Conservation (phyloP, 148 eudicot genomes). For the Vaccinium corymbosum region DNA sequence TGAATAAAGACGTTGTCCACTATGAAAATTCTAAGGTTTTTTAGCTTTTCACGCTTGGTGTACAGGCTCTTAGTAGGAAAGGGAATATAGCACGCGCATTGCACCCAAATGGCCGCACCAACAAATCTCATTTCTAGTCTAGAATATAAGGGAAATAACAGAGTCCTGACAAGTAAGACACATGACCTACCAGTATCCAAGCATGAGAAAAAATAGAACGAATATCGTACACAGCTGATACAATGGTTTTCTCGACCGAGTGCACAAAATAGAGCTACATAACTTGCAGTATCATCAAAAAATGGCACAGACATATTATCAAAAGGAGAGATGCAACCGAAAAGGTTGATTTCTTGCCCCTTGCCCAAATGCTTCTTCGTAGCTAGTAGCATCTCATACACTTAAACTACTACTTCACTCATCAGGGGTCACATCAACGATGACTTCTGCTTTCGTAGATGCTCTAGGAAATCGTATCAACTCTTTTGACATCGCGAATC, state of each 20-base stretch:
- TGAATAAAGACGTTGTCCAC: too few species aligned
- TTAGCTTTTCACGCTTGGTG: too few species aligned
- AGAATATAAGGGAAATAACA: too few species aligned
- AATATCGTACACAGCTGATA: background rate
- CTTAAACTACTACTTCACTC: background rate
- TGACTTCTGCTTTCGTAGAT: background rate
- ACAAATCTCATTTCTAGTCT: too few species aligned
- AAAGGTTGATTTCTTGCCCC: background rate
- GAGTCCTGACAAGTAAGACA: too few species aligned
- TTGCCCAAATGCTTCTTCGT: background rate
- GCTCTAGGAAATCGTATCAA: background rate
- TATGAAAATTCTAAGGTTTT: too few species aligned
- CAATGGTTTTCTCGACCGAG: background rate
- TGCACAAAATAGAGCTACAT: background rate
- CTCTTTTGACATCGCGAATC: background rate
- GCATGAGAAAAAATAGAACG: background rate
- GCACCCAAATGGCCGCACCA: too few species aligned
- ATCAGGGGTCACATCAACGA: background rate
- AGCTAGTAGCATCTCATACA: background rate
- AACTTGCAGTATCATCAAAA: background rate
- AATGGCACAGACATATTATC: background rate
- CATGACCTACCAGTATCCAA: too few species aligned
- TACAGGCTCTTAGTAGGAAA: too few species aligned
- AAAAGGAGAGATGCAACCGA: background rate
- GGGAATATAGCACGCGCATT: too few species aligned